phyloP scores from a whole-genome alignment of 106 monocot genomes.

The Xerophyta viscosa region DNA sequence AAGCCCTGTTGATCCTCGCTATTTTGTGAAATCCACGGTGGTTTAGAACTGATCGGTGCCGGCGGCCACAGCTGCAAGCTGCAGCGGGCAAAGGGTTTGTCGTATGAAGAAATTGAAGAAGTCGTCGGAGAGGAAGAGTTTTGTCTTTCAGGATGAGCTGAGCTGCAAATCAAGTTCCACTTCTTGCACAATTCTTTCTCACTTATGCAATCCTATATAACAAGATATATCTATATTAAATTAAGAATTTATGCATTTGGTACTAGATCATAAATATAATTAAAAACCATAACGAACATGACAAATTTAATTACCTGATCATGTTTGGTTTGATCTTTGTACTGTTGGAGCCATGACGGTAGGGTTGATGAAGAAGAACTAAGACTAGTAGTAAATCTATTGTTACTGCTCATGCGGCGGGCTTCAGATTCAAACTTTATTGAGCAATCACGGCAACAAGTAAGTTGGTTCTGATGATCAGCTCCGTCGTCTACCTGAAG shows the following conservation, averaged over 20 bases:
- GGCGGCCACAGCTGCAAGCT: background rate
- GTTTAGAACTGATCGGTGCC: constrained; percentile 2
- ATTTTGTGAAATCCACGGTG: too few species aligned
- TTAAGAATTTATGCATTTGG: too few species aligned
- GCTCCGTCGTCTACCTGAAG: constrained; percentile 9
- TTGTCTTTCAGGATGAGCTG: constrained; percentile 19
- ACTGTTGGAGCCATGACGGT: constrained; percentile 67
- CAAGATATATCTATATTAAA: too few species aligned
- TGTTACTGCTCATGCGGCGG: constrained; percentile 6
- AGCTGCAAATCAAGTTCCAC: constrained; percentile 31
- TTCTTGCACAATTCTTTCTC: constrained; percentile 27
- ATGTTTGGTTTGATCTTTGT: constrained; percentile 31
- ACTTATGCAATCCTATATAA: too few species aligned
- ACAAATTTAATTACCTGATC: constrained; percentile 36
- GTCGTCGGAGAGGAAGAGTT: constrained; percentile 23
- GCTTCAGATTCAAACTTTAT: constrained; percentile 27
- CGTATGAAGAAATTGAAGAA: constrained; percentile 29
- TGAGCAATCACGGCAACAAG: constrained; percentile 18
- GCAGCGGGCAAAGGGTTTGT: constrained; percentile 29
- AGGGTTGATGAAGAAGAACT: too few species aligned
- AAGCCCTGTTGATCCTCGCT: too few species aligned
- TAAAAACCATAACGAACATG: too few species aligned
- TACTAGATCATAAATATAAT: too few species aligned
- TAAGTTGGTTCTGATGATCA: constrained; percentile 14
- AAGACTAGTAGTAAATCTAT: constrained; percentile 3